Base-by-base conservation (phyloP, 2,329 filamentous ascomycete species). In the Blumeria graminis region DNA sequence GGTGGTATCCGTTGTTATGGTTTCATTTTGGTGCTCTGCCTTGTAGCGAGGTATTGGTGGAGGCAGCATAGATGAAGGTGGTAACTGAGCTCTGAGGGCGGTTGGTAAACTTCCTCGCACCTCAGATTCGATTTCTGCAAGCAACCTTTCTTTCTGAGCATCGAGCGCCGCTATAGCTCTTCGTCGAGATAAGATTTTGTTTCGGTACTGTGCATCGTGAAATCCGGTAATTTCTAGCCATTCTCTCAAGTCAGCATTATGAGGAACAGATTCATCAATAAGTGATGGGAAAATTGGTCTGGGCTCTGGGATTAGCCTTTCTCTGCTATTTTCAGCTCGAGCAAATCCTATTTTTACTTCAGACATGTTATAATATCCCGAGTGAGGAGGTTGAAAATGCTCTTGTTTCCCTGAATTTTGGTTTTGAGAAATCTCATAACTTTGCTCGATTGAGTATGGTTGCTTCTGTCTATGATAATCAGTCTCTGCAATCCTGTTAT, bases 181-280 rank as follows among this genome's bases (percentile, higher is more conserved):
- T 46, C 62, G 61, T 41, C 60, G 59, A 52, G 58, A 59, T 28
- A 67, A 55, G 38, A 63, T 63, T 58, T 65, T 66, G 43, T 59
- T 60, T 59, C 68, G 65, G 52, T 68, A 67, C n/a, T 57, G 57
- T 41, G 56, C 56, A 61, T 69, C 65, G 58, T 68, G 62, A 57
- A 63, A 69, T 3, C 64, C 63, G 32, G 67, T 68, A 22, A 67
- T 61, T 11, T 65, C 61, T 41, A 69, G 58, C 67, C 68, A 69
- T 56, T 68, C 65, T 60, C 62, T 64, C 35, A 69, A 57, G 56
- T 69, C 65, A 38, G 62, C 57, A 45, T 67, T 61, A 56, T 60
- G 56, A 36, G 60, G 57, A 36, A 67, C 55, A 14, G 65, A 5
- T 35, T 65, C 60, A 50, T 56, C 53, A 16, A 67, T 57, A 28